phyloP scores from a whole-genome alignment of 148 eudicot genomes.

The Euryodendron excelsum region DNA sequence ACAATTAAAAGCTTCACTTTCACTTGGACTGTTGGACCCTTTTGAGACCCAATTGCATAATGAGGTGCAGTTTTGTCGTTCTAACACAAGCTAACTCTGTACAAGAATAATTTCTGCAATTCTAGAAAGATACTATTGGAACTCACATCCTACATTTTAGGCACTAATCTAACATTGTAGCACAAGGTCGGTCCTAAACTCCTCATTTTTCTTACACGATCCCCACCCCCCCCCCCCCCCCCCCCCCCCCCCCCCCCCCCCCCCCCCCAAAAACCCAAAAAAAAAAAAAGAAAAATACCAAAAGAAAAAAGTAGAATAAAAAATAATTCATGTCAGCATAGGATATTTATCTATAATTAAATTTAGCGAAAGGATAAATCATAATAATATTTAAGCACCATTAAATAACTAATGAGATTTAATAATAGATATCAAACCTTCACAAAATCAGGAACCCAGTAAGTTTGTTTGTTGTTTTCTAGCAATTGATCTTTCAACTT shows the following conservation, averaged over 20 bases:
- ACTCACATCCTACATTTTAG: background rate
- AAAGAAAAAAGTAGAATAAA: background rate
- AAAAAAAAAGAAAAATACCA: no score
- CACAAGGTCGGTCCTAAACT: no score
- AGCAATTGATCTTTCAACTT: constrained; percentile 82
- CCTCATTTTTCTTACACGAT: no score
- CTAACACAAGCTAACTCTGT: background rate
- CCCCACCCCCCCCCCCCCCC: background rate
- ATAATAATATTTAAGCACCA: background rate
- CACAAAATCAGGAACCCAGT: constrained; percentile 98
- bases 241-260: no score
- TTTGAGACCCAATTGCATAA: background rate
- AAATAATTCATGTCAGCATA: background rate
- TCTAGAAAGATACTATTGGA: background rate
- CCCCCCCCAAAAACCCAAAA: no score
- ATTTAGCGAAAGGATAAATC: background rate
- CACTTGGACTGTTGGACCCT: background rate
- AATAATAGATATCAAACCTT: constrained; percentile 44
- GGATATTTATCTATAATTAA: background rate
- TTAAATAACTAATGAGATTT: background rate
- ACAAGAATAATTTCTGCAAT: background rate
- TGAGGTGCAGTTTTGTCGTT: background rate
- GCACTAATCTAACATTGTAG: background rate
- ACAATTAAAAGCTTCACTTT: no score
- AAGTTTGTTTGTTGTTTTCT: constrained; percentile 80